These are phyloP conservation scores for Penicillium salamii DNA, from an alignment of 495 filamentous ascomycete genomes.

Conservation along the genomic window DNA sequence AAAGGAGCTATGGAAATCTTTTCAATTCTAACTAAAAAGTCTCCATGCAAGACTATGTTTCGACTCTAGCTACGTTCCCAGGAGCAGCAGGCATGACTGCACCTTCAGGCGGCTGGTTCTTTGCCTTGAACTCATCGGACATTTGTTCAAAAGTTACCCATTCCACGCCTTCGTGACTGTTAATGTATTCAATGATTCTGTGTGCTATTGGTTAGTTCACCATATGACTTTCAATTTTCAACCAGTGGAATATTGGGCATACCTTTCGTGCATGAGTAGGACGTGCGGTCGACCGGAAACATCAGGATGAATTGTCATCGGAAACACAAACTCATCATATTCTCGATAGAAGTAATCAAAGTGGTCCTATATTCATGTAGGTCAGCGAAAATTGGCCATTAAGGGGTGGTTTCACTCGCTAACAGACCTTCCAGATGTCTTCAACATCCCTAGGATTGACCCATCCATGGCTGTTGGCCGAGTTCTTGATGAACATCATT, in stretches of 20 bases:
- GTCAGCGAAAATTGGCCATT: too few relatives aligned
- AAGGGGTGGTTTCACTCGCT: too few relatives aligned
- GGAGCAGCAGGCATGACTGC: conserved; percentile 62
- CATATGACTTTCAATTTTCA: too few relatives aligned
- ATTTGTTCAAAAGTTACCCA: conserved; percentile 74
- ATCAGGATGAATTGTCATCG: conserved; percentile 69
- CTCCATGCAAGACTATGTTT: neutral
- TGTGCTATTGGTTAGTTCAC: neutral
- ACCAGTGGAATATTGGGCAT: conserved; percentile 7
- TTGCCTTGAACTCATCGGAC: conserved; percentile 66
- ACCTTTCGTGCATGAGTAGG: conserved; percentile 62
- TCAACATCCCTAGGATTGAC: conserved; percentile 58
- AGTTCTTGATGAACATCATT: conserved; percentile 63
- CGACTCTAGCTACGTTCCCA: neutral
- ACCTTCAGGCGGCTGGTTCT: conserved; percentile 61
- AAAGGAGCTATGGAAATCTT: too few relatives aligned
- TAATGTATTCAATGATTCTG: conserved; percentile 69
- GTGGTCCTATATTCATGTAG: conserved; percentile 45
- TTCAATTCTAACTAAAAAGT: too few relatives aligned
- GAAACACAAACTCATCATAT: conserved; percentile 69
- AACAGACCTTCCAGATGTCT: conserved; percentile 51
- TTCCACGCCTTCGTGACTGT: conserved; percentile 69
- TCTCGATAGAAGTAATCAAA: conserved; percentile 70
- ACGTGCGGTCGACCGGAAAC: conserved; percentile 66
- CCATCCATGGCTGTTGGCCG: conserved; percentile 59